Conservation (phyloP, 768 basidiomycete genomes). For the Phaffia tasmanica region DNA sequence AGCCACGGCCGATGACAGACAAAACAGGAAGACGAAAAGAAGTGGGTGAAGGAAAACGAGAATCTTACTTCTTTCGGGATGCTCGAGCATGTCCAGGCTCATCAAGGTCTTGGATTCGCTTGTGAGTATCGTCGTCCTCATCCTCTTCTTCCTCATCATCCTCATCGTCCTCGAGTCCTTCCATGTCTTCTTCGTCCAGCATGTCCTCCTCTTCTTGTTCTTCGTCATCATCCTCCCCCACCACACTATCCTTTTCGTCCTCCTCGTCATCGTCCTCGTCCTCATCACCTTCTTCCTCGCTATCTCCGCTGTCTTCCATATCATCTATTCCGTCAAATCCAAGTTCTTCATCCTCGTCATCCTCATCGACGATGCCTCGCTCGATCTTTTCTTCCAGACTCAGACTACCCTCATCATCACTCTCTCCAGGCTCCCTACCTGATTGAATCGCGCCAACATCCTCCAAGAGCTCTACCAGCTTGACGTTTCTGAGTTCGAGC, state of each 20-base stretch:
- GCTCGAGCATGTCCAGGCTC: slow-evolving; percentile 25
- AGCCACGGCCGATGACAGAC: neutral
- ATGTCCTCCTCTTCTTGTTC: slow-evolving; percentile 28
- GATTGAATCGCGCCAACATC: slow-evolving; percentile 21
- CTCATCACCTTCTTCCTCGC: slow-evolving; percentile 31
- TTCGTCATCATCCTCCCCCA: slow-evolving; percentile 27
- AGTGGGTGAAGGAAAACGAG: neutral
- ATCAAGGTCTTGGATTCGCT: slow-evolving; percentile 32
- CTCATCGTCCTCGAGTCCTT: slow-evolving; percentile 35
- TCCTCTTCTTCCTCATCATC: slow-evolving; percentile 33
- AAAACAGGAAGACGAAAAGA: neutral
- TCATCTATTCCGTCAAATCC: slow-evolving; percentile 25
- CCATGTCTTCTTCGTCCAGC: slow-evolving; percentile 28
- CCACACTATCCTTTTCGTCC: slow-evolving; percentile 5
- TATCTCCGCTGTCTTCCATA: slow-evolving; percentile 12
- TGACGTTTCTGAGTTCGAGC: slow-evolving; percentile 65
- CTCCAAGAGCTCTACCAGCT: slow-evolving; percentile 50
- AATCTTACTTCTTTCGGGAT: slow-evolving; percentile 8
- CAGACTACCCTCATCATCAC: slow-evolving; percentile 39
- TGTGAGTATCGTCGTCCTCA: slow-evolving; percentile 36
- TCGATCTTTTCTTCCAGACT: slow-evolving; percentile 29
- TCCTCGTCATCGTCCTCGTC: slow-evolving; percentile 28
- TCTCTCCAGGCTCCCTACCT: slow-evolving; percentile 47
- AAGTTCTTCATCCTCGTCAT: slow-evolving; percentile 35
- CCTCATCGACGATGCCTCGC: slow-evolving; percentile 35